Base-by-base conservation (phyloP, 306 rosid genomes). In the Vigna radiata region DNA sequence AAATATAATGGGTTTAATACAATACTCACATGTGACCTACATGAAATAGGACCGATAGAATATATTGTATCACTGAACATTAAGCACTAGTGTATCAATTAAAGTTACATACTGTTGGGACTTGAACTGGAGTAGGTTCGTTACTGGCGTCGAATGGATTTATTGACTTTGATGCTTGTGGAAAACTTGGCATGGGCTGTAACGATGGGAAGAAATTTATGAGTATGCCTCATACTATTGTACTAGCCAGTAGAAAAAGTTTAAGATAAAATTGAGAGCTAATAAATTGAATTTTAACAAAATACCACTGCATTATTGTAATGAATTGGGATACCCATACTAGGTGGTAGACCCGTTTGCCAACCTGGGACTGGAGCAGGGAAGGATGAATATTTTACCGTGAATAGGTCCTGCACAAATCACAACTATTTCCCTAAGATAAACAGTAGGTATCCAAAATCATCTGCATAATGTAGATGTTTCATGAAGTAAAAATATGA, bases 81-180 rank as follows among this genome's bases (percentile, higher is more conserved):
- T 39, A 8, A 39, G 44, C 44, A 39, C 44, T 39, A 68, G 77
- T 44, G 19, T 72, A 64, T 52, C 39, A 66, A 82, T 39, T 27
- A 62, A 82, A 76, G 78, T 82, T 61, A 79, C 92, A 58, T 88
- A 93, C 97, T 4, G 82, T 55, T 77, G 90, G 81, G 70, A 83
- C 85, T 80, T 87, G 97, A 84, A 70, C 79, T 72, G 82, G 86
- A 83, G 83, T 65, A 65, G 89, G 82, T 75, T 71, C 91, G 8
- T 86, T 76, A 80, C 68, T 77, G 62, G 87, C 85, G 58, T 92
- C 99, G 77, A 96, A 96, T 46, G 99, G 99, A 73, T 96, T 96
- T 48, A 79, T 70, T 41, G 99, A 88, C 72, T 50, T 92, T 50
- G 90, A 80, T 16, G 87, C 69, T 77, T 88, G 96, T 6, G 84